phyloP scores from a whole-genome alignment of 768 basidiomycete species.

The Lactarius pseudohatsudake region DNA sequence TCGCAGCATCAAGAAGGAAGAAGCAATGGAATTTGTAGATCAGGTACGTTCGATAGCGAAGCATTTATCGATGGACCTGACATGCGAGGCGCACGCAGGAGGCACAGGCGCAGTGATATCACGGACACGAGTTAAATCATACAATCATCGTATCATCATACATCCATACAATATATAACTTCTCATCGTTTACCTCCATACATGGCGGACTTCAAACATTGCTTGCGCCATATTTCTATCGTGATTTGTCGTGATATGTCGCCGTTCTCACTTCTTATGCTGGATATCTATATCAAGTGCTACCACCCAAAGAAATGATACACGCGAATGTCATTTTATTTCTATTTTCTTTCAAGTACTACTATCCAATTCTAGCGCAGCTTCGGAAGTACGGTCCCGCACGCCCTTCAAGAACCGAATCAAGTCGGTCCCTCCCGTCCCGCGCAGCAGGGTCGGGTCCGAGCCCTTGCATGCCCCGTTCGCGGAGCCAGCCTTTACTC shows the following conservation, averaged over 20 bases:
- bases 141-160: too few relatives aligned
- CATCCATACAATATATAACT: neutral
- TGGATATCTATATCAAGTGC: too few relatives aligned
- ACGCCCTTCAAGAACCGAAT: slow-evolving; percentile 57
- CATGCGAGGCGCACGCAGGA: slow-evolving; percentile 37
- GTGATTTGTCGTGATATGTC: too few relatives aligned
- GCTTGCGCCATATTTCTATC: too few relatives aligned
- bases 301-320: too few relatives aligned
- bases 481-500: neutral
- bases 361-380: slow-evolving; percentile 32
- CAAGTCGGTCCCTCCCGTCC: slow-evolving; percentile 59
- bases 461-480: neutral
- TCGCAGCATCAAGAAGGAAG: slow-evolving; percentile 79
- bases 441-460: slow-evolving; percentile 36
- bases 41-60: slow-evolving; percentile 47
- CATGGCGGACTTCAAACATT: too few relatives aligned
- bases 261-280: too few relatives aligned
- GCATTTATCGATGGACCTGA: neutral
- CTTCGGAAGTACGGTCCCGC: slow-evolving; percentile 47
- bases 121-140: neutral
- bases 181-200: too few relatives aligned
- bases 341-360: neutral
- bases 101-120: slow-evolving; percentile 47
- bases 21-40: slow-evolving; percentile 94
- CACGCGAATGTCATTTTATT: too few relatives aligned